Conservation (phyloP, 2,329 filamentous ascomycete genomes). For the Penicillium hesseltinei region DNA sequence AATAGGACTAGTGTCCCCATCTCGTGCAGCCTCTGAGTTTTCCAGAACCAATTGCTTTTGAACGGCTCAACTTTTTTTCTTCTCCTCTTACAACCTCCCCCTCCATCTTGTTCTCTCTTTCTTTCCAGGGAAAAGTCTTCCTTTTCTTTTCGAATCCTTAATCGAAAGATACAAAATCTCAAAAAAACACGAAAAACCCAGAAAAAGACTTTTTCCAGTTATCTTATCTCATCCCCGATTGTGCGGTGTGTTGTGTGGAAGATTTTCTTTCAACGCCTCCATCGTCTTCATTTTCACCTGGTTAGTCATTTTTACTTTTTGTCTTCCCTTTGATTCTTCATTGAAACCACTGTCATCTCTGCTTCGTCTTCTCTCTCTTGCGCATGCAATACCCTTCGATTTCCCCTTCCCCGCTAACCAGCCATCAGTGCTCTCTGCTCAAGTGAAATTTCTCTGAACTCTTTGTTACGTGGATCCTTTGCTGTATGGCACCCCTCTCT, state of each 20-base stretch:
- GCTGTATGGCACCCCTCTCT: slow-evolving; percentile 13
- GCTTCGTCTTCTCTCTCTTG: background rate
- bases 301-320: slow-evolving; percentile 19
- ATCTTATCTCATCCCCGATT: slow-evolving; percentile 32
- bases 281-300: slow-evolving; percentile 19
- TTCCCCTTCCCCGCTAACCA: slow-evolving; percentile 6
- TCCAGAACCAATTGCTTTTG: slow-evolving; percentile 30
- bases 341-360: background rate
- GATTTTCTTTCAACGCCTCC: slow-evolving; percentile 29
- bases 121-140: slow-evolving; percentile 26
- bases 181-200: slow-evolving; percentile 45
- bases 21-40: slow-evolving; percentile 33
- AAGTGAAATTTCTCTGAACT: slow-evolving; percentile 12
- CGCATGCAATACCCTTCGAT: background rate
- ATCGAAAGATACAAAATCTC: slow-evolving; percentile 33
- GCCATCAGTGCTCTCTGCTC: slow-evolving; percentile 9
- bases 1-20: slow-evolving; percentile 24
- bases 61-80: slow-evolving; percentile 29
- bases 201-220: slow-evolving; percentile 29
- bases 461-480: slow-evolving; percentile 18
- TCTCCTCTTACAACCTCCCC: slow-evolving; percentile 21
- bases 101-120: slow-evolving; percentile 25
- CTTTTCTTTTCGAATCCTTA: slow-evolving; percentile 33
- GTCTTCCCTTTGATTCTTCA: slow-evolving; percentile 1
- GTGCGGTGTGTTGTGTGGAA: slow-evolving; percentile 36